Conservation (phyloP, 2,329 filamentous ascomycete species). For the Epichloe brachyelytri region DNA sequence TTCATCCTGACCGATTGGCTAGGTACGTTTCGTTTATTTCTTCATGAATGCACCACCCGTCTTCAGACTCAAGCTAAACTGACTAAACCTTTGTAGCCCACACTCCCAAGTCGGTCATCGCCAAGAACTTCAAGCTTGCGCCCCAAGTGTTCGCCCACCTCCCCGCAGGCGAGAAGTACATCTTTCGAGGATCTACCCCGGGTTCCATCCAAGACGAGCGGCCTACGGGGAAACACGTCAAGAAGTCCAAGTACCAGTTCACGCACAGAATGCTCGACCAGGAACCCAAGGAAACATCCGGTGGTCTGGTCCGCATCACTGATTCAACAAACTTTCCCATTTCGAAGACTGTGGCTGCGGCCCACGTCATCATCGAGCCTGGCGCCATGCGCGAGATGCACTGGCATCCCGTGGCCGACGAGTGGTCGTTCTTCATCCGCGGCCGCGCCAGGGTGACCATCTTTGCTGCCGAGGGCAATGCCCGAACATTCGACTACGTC, state of each 20-base stretch:
- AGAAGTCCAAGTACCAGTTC: slow-evolving; percentile 55
- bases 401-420: slow-evolving; percentile 69
- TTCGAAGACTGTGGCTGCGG: slow-evolving; percentile 60
- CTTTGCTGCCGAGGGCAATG: slow-evolving; percentile 55
- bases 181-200: slow-evolving; percentile 58
- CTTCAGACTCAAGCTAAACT: background rate
- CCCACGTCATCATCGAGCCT: slow-evolving; percentile 57
- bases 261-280: slow-evolving; percentile 62
- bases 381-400: slow-evolving; percentile 68
- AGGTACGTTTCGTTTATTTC: slow-evolving; percentile 28
- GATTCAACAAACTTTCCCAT: slow-evolving; percentile 67
- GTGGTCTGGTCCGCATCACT: slow-evolving; percentile 60
- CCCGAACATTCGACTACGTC: slow-evolving; percentile 63
- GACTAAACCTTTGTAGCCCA: slow-evolving; percentile 34
- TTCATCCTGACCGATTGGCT: slow-evolving; percentile 66
- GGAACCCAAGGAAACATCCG: slow-evolving; percentile 49
- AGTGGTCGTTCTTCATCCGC: slow-evolving; percentile 68
- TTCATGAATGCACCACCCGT: background rate
- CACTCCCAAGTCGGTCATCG: slow-evolving; percentile 57
- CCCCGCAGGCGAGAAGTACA: slow-evolving; percentile 58
- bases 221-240: slow-evolving; percentile 46
- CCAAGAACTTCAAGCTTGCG: slow-evolving; percentile 63
- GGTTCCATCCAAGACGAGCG: slow-evolving; percentile 52
- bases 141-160: slow-evolving; percentile 58
- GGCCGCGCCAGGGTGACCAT: slow-evolving; percentile 63